These are phyloP conservation scores for Annulohypoxylon stygium DNA, from an alignment of 495 filamentous ascomycete genomes.

Conservation along the genomic window DNA sequence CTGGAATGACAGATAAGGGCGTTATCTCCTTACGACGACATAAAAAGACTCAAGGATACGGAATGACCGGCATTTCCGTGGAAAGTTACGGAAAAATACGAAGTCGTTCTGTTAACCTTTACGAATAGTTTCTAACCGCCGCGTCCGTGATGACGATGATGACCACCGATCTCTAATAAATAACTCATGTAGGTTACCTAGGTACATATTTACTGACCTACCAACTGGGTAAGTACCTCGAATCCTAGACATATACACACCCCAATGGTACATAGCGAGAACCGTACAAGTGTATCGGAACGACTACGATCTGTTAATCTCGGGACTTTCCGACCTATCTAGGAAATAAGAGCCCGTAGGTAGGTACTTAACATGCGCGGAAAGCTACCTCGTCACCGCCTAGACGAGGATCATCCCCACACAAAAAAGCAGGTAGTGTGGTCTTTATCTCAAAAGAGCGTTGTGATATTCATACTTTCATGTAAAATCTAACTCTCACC, in stretches of 20 bases:
- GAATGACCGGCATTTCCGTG: not conserved
- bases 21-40: not conserved
- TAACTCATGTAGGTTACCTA: not conserved
- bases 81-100: not conserved
- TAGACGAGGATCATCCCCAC: slow-evolving; percentile 1
- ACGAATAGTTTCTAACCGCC: not conserved
- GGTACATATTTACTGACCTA: not conserved
- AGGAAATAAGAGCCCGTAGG: not conserved
- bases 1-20: not conserved
- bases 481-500: not conserved
- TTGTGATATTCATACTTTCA: not conserved
- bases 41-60: not conserved
- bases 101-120: not conserved
- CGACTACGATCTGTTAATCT: not conserved
- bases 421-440: slow-evolving; percentile 6
- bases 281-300: not conserved
- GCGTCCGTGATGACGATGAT: not conserved
- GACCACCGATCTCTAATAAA: not conserved
- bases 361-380: not conserved
- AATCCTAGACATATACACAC: not conserved
- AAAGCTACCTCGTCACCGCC: slow-evolving; percentile 29
- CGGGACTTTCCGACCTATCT: slow-evolving; percentile 7
- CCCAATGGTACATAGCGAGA: not conserved
- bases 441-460: not conserved
- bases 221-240: too few species aligned